phyloP scores from a whole-genome alignment of 2,329 filamentous ascomycete genomes.

The Tolypocladium sp. region DNA sequence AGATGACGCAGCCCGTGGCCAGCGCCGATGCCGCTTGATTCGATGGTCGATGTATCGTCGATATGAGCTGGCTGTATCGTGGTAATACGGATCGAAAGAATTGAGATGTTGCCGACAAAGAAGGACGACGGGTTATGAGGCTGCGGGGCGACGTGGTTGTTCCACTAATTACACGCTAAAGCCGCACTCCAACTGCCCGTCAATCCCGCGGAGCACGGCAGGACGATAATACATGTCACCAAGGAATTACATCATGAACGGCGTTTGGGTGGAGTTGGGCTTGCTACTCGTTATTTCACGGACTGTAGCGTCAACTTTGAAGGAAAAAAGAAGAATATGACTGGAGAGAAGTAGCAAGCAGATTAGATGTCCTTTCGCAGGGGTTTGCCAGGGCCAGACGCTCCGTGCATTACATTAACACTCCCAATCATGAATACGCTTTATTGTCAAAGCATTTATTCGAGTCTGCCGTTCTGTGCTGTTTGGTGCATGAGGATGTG shows the following conservation, averaged over 20 bases:
- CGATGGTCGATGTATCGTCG: background rate
- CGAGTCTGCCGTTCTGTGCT: background rate
- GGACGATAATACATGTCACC: background rate
- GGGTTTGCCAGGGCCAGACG: background rate
- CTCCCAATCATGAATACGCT: background rate
- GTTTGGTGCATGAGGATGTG: background rate
- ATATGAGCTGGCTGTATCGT: background rate
- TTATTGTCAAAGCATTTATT: background rate
- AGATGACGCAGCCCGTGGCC: slow-evolving; percentile 67
- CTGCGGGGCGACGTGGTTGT: background rate
- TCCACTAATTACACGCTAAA: background rate
- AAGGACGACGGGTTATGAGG: background rate
- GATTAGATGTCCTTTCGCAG: background rate
- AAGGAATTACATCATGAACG: slow-evolving; percentile 3
- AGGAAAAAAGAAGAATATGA: background rate
- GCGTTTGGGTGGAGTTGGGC: slow-evolving; percentile 3
- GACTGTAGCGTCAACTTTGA: background rate
- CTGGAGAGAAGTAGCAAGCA: background rate
- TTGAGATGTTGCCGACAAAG: background rate
- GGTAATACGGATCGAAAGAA: background rate
- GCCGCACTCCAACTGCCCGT: background rate
- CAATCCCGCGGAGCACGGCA: background rate
- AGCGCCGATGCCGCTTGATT: slow-evolving; percentile 73
- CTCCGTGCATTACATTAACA: background rate
- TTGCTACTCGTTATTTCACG: background rate